Evolutionary conservation across 495 filamentous ascomycete species (phyloP).

Genomic region (Friedmanniomyces endolithicus): DNA sequence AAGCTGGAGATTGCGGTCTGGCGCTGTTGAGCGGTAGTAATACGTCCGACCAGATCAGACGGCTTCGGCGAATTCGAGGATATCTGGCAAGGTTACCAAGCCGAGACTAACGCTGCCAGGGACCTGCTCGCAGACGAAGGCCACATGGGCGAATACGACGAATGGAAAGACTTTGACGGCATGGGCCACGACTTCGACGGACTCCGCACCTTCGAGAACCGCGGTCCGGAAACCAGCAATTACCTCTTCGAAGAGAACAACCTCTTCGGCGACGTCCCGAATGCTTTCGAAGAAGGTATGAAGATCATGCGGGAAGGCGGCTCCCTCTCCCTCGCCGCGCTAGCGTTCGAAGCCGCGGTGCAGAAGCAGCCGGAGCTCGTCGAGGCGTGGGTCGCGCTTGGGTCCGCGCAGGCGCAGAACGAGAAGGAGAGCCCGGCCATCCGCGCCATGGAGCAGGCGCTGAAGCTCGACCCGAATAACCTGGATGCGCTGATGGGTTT

Average conservation of each 20-base stretch:
- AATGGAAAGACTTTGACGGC: constrained; percentile 60
- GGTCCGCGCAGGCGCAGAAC: constrained; percentile 88
- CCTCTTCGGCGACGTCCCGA: constrained; percentile 57
- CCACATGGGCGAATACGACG: constrained; percentile 54
- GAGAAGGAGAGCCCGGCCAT: constrained; percentile 98
- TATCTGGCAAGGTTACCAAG: constrained; percentile 53
- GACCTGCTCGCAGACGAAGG: constrained; percentile 54
- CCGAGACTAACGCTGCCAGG: constrained; percentile 58
- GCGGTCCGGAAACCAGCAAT: constrained; percentile 65
- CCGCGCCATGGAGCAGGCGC: constrained; percentile 82
- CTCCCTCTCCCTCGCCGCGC: constrained; percentile 81
- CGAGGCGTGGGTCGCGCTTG: constrained; percentile 85
- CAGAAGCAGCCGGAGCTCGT: constrained; percentile 78
- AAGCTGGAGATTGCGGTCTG: background rate
- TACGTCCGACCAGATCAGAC: constrained; percentile 14
- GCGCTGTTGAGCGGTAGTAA: background rate
- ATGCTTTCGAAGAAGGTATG: constrained; percentile 83
- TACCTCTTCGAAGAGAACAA: constrained; percentile 96
- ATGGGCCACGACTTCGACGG: constrained; percentile 29
- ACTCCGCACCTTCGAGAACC: constrained; percentile 33
- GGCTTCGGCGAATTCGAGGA: constrained; percentile 75
- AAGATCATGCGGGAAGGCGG: constrained; percentile 84
- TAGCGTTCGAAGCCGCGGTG: constrained; percentile 94
- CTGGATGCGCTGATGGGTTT: constrained; percentile 85
- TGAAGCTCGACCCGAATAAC: constrained; percentile 77